Evolutionary conservation across 108 stramenopile species (phyloP).

Genomic region (Skeletonema grethae): DNA sequence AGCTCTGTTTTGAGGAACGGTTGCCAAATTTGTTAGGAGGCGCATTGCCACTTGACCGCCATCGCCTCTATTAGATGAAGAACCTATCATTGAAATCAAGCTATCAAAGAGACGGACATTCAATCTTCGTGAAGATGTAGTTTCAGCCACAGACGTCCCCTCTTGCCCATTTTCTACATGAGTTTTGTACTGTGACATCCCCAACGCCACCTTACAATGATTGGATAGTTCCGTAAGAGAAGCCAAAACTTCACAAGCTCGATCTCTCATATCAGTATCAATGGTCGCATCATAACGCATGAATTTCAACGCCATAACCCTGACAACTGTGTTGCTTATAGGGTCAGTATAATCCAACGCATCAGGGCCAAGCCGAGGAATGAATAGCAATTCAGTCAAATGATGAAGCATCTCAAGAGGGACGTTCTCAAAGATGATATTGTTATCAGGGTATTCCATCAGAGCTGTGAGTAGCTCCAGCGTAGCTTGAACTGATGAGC

Average conservation of each 20-base stretch:
- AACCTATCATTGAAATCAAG: constrained; percentile 69
- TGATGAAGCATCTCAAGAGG: constrained; percentile 63
- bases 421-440: constrained; percentile 64
- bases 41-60: constrained; percentile 63
- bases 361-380: constrained; percentile 77
- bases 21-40: constrained; percentile 63
- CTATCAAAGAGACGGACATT: constrained; percentile 69
- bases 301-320: constrained; percentile 66
- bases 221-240: constrained; percentile 70
- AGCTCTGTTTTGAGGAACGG: constrained; percentile 52
- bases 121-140: constrained; percentile 32
- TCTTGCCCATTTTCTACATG: constrained; percentile 18
- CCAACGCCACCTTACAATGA: constrained; percentile 53
- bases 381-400: constrained; percentile 66
- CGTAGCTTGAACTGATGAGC: constrained; percentile 41
- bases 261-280: constrained; percentile 83
- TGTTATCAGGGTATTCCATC: constrained; percentile 53
- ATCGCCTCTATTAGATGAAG: constrained; percentile 68
- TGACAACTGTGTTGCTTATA: constrained; percentile 60
- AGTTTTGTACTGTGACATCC: constrained; percentile 32
- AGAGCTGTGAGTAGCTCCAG: constrained; percentile 43
- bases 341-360: constrained; percentile 83
- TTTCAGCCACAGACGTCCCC: constrained; percentile 5
- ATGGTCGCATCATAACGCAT: constrained; percentile 76
- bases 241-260: constrained; percentile 74